A percentile compares a stretch with the other conserved stretches of the same genome.
These are phyloP conservation scores for Sarocladium kiliense DNA, from an alignment of 2,329 filamentous ascomycete genomes.

Conservation along the genomic window DNA sequence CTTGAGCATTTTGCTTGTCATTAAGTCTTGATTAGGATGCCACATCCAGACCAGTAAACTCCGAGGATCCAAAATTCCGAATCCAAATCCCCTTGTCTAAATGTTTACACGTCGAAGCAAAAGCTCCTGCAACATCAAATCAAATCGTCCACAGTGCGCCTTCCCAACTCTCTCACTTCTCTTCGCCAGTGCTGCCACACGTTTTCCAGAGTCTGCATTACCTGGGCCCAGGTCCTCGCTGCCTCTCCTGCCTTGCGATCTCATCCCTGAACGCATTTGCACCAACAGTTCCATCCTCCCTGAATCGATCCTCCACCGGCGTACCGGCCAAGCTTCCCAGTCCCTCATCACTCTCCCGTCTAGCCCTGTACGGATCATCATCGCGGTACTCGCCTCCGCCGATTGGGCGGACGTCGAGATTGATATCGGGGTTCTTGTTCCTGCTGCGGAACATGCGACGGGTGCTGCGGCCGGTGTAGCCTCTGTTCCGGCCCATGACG, in stretches of 20 bases:
- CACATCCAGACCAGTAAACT: no score
- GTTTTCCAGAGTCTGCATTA: no score
- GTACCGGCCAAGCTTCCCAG: slow-evolving; percentile 44
- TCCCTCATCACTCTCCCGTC: slow-evolving; percentile 36
- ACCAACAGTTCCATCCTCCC: slow-evolving; percentile 26
- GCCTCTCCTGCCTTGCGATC: slow-evolving; percentile 40
- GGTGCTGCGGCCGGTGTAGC: slow-evolving; percentile 37
- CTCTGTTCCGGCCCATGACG: slow-evolving; percentile 41
- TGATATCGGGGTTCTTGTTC: slow-evolving; percentile 35
- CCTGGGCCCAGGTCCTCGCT: no score
- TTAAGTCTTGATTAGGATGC: no score
- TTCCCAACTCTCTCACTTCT: no score
- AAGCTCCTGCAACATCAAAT: no score
- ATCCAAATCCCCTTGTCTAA: neutral
- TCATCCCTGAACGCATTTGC: slow-evolving; percentile 46
- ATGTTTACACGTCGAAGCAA: neutral
- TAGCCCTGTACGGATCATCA: slow-evolving; percentile 13
- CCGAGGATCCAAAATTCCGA: no score
- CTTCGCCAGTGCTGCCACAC: neutral
- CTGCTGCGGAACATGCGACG: slow-evolving; percentile 28
- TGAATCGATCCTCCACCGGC: slow-evolving; percentile 37
- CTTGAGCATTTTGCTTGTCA: no score
- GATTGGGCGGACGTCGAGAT: slow-evolving; percentile 31
- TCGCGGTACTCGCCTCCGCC: slow-evolving; percentile 20
- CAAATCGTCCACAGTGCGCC: no score